Evolutionary conservation across 495 filamentous ascomycete species (phyloP), one percentile per base, ranked within the genome.

Genomic region (Hypoxylon intermedium): DNA sequence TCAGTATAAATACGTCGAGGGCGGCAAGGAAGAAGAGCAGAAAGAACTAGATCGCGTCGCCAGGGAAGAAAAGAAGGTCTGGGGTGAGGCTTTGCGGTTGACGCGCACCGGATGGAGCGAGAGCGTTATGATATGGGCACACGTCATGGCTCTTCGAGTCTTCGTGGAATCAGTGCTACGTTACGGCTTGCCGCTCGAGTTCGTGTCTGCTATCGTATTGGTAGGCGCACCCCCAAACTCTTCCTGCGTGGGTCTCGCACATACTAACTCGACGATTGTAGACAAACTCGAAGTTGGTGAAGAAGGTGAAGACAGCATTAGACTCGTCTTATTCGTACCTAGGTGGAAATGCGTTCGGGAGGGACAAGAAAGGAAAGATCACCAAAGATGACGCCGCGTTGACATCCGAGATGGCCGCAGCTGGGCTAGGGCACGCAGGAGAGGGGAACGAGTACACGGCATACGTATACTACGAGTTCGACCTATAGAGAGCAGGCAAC

Each of bases 401-500:
- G 45, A 87, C 88, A 23, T 87, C 84, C 34, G 92, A 96, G 54
- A 91, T 95, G 83, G 89, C 90, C 31, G 84, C 83, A 1, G 84
- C 81, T 1, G 86, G 83, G 15, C 65, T 84, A 28, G 81, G 77
- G 9, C 69, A 75, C 33, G 67, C 74, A 2, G 88, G 85, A 28
- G 87, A 90, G 58, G 86, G 85, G 40, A 83, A 85, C 57, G 94
- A 97, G 68, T 98, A 97, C 77, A 91, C 91, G 53, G 86, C 94
- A 23, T 98, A 95, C 77, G 95, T 97, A 71, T 97, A 91, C 77
- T 98, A 97, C 76, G 91, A 97, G 65, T 92, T 97, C 72, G 89
- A 92, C 70, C 53, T 71, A 53, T 71, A 66, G 53, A 48, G 41
- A 19, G 26, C 24, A 11, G 30, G 43, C 45, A 47, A n/a, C 18